These are phyloP conservation scores for Coelastrella sp. DNA, from an alignment of 139 green algal genomes.

Conservation along the genomic window DNA sequence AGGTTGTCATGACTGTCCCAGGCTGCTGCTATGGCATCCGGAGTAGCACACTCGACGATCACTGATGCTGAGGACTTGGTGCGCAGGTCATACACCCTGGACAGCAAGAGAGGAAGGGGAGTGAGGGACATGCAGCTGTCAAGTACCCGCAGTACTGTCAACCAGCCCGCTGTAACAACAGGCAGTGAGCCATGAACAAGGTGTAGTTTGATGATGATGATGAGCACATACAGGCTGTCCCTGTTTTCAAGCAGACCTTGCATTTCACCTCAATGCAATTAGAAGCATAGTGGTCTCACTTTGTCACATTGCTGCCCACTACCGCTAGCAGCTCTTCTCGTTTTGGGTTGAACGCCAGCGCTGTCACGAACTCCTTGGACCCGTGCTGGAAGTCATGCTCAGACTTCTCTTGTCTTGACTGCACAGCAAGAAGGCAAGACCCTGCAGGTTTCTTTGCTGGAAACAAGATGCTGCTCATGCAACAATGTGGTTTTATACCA, in stretches of 20 bases:
- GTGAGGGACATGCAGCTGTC: too few relatives aligned
- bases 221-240: too few relatives aligned
- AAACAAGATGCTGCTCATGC: too few relatives aligned
- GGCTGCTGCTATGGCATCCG: conserved; percentile 16
- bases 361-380: conserved; percentile 5
- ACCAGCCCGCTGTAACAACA: neutral
- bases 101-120: too few relatives aligned
- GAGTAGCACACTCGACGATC: neutral
- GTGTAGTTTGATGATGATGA: too few relatives aligned
- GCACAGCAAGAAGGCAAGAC: too few relatives aligned
- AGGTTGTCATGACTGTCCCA: conserved; percentile 38
- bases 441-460: too few relatives aligned
- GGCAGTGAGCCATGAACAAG: too few relatives aligned
- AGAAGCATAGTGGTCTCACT: neutral
- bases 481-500: too few relatives aligned
- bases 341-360: conserved; percentile 22
- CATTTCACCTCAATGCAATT: too few relatives aligned
- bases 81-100: conserved; percentile 36
- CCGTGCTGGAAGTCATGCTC: conserved; percentile 29
- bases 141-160: too few relatives aligned
- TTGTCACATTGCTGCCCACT: conserved; percentile 32
- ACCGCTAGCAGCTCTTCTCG: conserved; percentile 28
- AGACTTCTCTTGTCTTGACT: conserved; percentile 2
- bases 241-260: too few relatives aligned
- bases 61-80: conserved; percentile 8